Evolutionary conservation across 345 rosid species (phyloP), one percentile per base, ranked within the genome.

Genomic region (Sisymbrium altissimum): DNA sequence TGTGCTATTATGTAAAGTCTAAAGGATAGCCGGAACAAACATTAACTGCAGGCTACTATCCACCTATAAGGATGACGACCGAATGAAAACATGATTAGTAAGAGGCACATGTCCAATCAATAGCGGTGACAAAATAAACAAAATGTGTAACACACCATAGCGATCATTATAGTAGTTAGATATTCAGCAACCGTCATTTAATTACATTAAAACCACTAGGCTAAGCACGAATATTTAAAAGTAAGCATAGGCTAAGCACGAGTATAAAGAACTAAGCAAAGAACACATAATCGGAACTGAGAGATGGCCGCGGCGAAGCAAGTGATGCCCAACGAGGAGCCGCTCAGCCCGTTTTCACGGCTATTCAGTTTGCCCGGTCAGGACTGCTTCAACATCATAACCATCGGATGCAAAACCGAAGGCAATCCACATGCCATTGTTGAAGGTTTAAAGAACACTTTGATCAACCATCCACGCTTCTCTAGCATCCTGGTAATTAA

Each of bases 271-370:
- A 38, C 46, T 38, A 14, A 11, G 48, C 32, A 60, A n/a, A n/a
- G n/a, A n/a, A n/a, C 18, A 60, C 7, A 21, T 23, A 60, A 21
- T 39, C 65, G 45, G 48, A 21, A 12, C 32, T 6, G 17, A 14
- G 7, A 50, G 17, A 57, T 58, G 74, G 36, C 65, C n/a, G 30
- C 12, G 4, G 67, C 50, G 6, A 61, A 33, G 38, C 74, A 58
- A 45, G 46, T 46, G 27, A 19, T 53, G 2, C 39, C 5, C 3
- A 15, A 10, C 21, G 86, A 71, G 25, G 83, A 71, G 64, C 80
- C 82, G 15, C 38, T 84, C 14, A 86, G 89, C 57, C 89, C 89
- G 7, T 40, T 83, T 11, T 64, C 91, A 66, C 79, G 80, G 43
- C 57, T 81, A 76, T 86, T 82, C 46, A 86, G 86, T 41, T 76